Evolutionary conservation across 2,329 filamentous ascomycete genomes (phyloP), one percentile per base, ranked within the genome.

Genomic region (Cladosporium sp.): DNA sequence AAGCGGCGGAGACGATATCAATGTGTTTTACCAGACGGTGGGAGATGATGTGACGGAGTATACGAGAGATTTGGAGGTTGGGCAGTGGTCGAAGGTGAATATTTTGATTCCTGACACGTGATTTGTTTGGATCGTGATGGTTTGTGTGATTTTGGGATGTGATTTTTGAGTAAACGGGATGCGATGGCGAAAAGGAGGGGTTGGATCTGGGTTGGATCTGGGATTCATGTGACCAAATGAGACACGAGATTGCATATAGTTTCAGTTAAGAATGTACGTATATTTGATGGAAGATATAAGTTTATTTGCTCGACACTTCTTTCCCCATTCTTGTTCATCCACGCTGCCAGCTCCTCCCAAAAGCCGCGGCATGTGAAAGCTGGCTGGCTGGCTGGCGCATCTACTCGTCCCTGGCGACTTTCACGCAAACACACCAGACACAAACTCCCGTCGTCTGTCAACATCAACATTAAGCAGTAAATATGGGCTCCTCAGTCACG

Each of bases 1-100:
- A 2, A 73, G 71, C 49, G 74, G 73, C 1, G 74, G 75, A 4
- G 68, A 73, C 51, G 65, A 70, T 39, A 14, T 77, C n/a, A 65
- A 74, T 8, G 75, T 77, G 7, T 76, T 77, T 49, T 75, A 72
- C 51, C 75, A 77, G 65, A 69, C 66, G 8, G 69, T 70, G 21
- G 75, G 75, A 13, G 23, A 53, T 5, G 59, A 62, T 54, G 59
- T 62, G 8, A 69, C 48, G 2, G 30, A 53, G 48, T 62, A 70
- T 43, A 71, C 69, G 18, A 67, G 75, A 39, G 75, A 76, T 66
- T 58, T 76, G 13, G 53, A 70, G 21, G 70, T 68, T 11, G 75
- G 75, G 16, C 66, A 70, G 63, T 76, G 75, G 75, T 68, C 69
- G 21, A 65, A 67, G 49, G 66, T 69, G 18, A 53, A 53, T 25